Base-by-base conservation (phyloP, 192 early-diverging fungal genomes). In the Glomus cerebriforme region DNA sequence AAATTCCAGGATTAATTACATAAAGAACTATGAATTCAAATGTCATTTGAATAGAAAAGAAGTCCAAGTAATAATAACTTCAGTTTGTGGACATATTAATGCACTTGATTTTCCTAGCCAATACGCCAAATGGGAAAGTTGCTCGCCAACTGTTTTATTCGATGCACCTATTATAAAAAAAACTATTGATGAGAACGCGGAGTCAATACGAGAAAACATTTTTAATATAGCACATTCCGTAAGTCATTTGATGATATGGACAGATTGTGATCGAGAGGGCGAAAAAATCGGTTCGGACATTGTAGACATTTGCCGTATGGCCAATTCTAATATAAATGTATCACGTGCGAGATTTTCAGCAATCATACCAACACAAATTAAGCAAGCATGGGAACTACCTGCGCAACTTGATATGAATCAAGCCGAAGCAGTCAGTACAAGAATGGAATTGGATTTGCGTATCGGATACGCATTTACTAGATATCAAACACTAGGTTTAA, bases 231-330 rank as follows among this genome's bases (percentile, higher is more conserved):
- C 92, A 0, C 86, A 89, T 17, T 73, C 79, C 0, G 89, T 92
- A 0, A 85, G 92, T 13, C 80, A 89, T 60, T 80, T 99, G 39
- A 90, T 97, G 60, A 99, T 99, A 62, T 99, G 98, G 98, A 99
- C 98, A 6, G 98, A 99, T 88, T 98, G 97, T 79, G 97, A 99
- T 88, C 90, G 93, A 10, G 96, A 98, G 84, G 97, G 97, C 34
- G 97, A 99, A 77, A 91, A 91, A 45, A 99, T 99, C 76, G 97
- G 98, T 17, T 81, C 84, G 13, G 98, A 99, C 73, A 88, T 96
- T 22, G 90, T 85, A 0, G 82, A 86, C 7, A 84, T 98, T 0
- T 95, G 95, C 70, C 79, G 80, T 7, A 47, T 73, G 13, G 86
- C 83, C 0, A 96, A 97, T 73, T 83, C 84, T 26, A 73, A 87